Base-by-base conservation (phyloP, 345 rosid species). In the Populus euphratica region DNA sequence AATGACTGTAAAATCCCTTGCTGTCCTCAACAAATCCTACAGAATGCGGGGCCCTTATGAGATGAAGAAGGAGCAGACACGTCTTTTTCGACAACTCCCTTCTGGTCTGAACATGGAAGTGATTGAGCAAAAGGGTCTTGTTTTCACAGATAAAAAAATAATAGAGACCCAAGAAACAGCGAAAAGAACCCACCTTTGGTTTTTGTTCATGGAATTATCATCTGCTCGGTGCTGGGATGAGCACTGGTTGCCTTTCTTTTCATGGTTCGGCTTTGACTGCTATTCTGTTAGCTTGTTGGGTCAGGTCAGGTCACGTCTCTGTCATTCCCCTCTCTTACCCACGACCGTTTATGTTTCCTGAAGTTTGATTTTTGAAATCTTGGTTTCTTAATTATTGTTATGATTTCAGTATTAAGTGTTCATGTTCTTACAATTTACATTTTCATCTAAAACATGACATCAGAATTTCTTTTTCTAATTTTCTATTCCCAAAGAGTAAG, bases 171-270 rank as follows among this genome's bases (percentile, higher is more conserved):
- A 8, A 76, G 71, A 61, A 73, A 69, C 47, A 76, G 59, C 16
- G 65, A 27, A 20, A 73, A 74, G 20, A 77, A 80, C 16, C 94
- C 94, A 56, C 92, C 97, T 44, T 80, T 94, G 80, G 90, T 94
- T 41, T 91, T 94, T 82, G 87, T 93, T 47, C 98, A 94, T 80
- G 98, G 98, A 39, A 94, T 85, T 93, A 93, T 29, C 98, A 93
- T 82, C 98, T 59, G 97, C 98, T 84, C 91, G 98, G 98, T 93
- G 92, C 83, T 93, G 98, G 98, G 97, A 94, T 84, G 98, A 90
- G 77, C 83, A 90, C 66, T 94, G 98, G 98, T 77, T 94, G 77
- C 91, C 97, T 59, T 91, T 91, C 88, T 93, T 94, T 78, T 89
- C 98, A 62, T 80, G 77, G 78, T 87, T 75, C 73, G 98, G 98